Base-by-base conservation (phyloP, 768 basidiomycete species). In the Naganishia kalamii region DNA sequence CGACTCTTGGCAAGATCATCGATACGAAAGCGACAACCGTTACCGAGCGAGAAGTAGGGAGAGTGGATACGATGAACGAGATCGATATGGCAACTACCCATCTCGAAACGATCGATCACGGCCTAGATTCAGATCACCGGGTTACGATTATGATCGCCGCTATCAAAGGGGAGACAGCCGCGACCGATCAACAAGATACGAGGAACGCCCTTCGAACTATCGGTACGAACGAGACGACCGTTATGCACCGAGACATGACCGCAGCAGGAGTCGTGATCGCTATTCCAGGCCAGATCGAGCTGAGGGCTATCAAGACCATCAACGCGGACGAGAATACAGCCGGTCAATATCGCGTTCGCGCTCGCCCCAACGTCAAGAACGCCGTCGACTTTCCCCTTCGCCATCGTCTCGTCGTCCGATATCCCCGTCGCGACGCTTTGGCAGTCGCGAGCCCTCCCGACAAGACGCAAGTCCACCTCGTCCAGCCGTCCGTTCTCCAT, bases 91-190 rank as follows among this genome's bases (percentile, higher is more conserved):
- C 54, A 57, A 57, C 27, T 57, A 35, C 37, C 27, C 54, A 10
- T 40, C 54, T 3, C 54, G 37, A 10, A n/a, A 44, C 12, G 37
- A 35, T 13, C 33, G 54, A 19, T 35, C 37, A 40, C 2, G 33
- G 23, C 23, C 29, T 25, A 63, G 64, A 59, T 63, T 60, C 15
- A 43, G 63, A 15, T 67, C 69, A 21, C 41, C 27, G 27, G 67
- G 62, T 50, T 40, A 32, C 33, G 23, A 57, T 50, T 47, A 30
- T 2, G 54, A 40, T 13, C 54, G 35, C 10, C 37, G 37, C 23
- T 40, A 57, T 35, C 35, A 40, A 47, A 54, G 57, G 49, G 25
- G 52, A 35, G 52, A 46, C 35, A 27, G 12, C 6, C 23, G 60
- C 19, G 30, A 11, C 37, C 59, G 47, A 60, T 57, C 4, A 62